These are phyloP conservation scores for Cutaneotrichosporon arboriforme DNA, from an alignment of 1,284 basidiomycete species.

Conservation along the genomic window DNA sequence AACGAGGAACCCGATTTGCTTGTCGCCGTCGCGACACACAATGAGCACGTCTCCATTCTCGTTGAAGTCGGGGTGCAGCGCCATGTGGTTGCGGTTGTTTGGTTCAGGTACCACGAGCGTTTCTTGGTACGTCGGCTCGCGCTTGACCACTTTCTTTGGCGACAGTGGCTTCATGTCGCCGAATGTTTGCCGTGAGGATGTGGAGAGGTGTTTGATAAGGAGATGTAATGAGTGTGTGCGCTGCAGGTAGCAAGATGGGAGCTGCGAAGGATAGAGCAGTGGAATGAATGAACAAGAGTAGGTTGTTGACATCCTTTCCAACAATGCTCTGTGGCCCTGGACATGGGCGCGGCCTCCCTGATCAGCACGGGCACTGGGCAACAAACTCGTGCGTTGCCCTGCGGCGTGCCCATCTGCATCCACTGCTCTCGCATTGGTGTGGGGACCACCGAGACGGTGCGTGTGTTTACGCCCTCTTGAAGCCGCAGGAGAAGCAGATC, in stretches of 20 bases:
- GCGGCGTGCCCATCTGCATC: too few species aligned
- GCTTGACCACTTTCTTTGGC: not conserved
- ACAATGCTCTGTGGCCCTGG: not conserved
- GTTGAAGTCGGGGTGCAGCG: constrained; percentile 16
- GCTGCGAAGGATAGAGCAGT: not conserved
- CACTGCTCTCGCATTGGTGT: too few species aligned
- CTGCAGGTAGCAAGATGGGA: not conserved
- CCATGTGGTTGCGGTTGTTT: not conserved
- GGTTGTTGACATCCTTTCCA: not conserved
- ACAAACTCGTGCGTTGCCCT: too few species aligned
- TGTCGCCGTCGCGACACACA: constrained; percentile 8
- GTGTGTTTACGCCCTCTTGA: too few species aligned
- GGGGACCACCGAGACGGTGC: too few species aligned
- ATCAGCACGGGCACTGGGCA: too few species aligned
- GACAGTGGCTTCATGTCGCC: not conserved
- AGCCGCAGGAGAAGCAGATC: too few species aligned
- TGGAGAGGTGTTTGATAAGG: not conserved
- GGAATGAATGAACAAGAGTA: not conserved
- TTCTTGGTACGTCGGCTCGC: not conserved
- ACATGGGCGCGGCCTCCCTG: too few species aligned
- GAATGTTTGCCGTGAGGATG: not conserved
- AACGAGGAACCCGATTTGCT: constrained; percentile 15
- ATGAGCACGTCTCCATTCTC: constrained; percentile 13
- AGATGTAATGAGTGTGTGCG: not conserved
- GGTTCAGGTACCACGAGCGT: not conserved